Base-by-base conservation (phyloP, 2,329 filamentous ascomycete genomes). In the Gnomoniopsis sp. region DNA sequence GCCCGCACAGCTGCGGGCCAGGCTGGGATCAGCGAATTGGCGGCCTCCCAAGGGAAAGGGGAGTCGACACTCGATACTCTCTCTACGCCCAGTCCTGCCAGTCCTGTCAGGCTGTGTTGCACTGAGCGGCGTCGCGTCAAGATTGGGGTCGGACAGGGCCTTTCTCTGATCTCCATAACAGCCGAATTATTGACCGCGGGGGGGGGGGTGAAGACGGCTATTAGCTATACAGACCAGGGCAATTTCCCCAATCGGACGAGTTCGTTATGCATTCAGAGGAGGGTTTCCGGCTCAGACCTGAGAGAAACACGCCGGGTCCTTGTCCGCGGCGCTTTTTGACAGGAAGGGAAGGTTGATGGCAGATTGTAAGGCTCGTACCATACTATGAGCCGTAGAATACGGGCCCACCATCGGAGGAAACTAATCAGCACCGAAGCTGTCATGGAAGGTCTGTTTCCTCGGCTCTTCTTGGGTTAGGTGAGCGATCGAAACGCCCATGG, bases 171-270 rank as follows among this genome's bases (percentile, higher is more conserved):
- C 65, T 67, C 64, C 70, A 72, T 72, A 74, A 69, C 67, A 73
- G 67, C 69, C 66, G 67, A 70, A 58, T 64, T 75, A 74, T 73
- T 68, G 70, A 64, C 65, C 67, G 66, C 63, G 66, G 65, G 63
- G 54, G 65, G 63, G 54, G 68, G 65, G 71, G 72, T 54, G 36
- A 3, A 19, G 19, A n/a, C n/a, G 3, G 19, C n/a, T 10, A 3
- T 6, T 46, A 53, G 57, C 51, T 19, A 56, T 43, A 72, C 65
- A 69, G 60, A 64, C 61, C 57, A 66, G 68, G 70, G 69, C 68
- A 75, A 77, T 77, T 77, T 78, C 76, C 77, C 72, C 75, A 77
- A 53, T 53, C 61, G 68, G 71, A 67, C 65, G 66, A 66, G 66
- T 63, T 75, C 71, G 71, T 79, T 66, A 79, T 79, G 77, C 76